Conservation (phyloP, 2,329 filamentous ascomycete genomes). For the Phaeoacremonium minimum region DNA sequence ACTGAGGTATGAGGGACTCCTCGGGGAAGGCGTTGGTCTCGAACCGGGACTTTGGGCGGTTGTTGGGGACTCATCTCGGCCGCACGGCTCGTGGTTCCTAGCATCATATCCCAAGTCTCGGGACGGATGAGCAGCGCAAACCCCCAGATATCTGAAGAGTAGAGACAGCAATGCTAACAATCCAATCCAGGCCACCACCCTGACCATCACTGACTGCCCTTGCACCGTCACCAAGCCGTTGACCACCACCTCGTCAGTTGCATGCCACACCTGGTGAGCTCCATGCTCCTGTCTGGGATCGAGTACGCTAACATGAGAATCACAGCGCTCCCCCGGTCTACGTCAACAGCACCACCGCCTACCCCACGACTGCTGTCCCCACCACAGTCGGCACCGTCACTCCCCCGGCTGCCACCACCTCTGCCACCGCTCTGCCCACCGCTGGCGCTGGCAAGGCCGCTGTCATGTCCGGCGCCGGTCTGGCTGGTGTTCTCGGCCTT, state of each 20-base stretch:
- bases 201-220: conserved; percentile 69
- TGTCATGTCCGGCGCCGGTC: conserved; percentile 52
- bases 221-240: conserved; percentile 63
- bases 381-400: conserved; percentile 21
- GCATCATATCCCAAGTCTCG: too few species aligned
- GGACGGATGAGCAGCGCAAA: conserved; percentile 1
- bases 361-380: conserved; percentile 23
- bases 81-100: too few species aligned
- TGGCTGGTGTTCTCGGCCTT: conserved; percentile 57
- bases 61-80: background rate
- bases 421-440: conserved; percentile 36
- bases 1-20: conserved; percentile 44
- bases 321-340: conserved; percentile 18
- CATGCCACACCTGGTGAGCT: conserved; percentile 51
- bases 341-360: conserved; percentile 31
- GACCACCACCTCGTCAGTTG: conserved; percentile 43
- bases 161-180: conserved; percentile 10
- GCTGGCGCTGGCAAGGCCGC: conserved; percentile 53
- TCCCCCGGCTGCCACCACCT: conserved; percentile 14
- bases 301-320: too few species aligned
- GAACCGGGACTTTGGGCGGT: background rate
- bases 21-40: background rate
- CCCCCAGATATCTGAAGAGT: background rate
- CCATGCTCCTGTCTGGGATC: background rate
- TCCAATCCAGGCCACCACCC: conserved; percentile 50